A percentile compares a stretch with the other conserved stretches of the same genome.
These are phyloP conservation scores for Tolypocladium paradoxum DNA, from an alignment of 2,329 filamentous ascomycete species.

Conservation along the genomic window DNA sequence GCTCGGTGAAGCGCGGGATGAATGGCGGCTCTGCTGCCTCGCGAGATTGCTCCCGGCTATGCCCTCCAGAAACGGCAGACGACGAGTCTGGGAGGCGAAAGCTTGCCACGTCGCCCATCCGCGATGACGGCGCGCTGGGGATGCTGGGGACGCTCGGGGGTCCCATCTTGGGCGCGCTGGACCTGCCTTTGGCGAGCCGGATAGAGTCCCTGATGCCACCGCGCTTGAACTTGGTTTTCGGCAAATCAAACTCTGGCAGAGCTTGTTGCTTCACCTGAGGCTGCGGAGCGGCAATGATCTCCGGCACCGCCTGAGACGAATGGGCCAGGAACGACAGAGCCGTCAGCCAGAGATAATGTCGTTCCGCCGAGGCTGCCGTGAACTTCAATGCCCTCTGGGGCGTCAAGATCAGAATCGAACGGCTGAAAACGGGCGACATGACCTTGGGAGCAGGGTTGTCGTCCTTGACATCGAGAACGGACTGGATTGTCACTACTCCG, in stretches of 20 bases:
- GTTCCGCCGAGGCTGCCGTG: conserved; percentile 69
- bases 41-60: conserved; percentile 36
- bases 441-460: conserved; percentile 77
- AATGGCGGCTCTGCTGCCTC: conserved; percentile 61
- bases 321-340: conserved; percentile 91
- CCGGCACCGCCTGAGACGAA: conserved; percentile 70
- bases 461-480: conserved; percentile 93
- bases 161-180: conserved; percentile 39
- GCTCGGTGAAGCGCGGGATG: conserved; percentile 58
- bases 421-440: conserved; percentile 59
- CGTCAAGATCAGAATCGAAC: conserved; percentile 90
- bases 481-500: conserved; percentile 74
- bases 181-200: conserved; percentile 66
- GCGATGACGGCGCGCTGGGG: conserved; percentile 24
- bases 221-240: conserved; percentile 36
- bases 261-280: conserved; percentile 27
- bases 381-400: conserved; percentile 92
- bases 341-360: conserved; percentile 91
- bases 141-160: conserved; percentile 39
- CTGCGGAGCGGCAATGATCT: conserved; percentile 49
- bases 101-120: conserved; percentile 23
- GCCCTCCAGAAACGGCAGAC: conserved; percentile 21
- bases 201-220: conserved; percentile 76
- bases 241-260: conserved; percentile 40
- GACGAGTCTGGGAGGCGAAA: conserved; percentile 30